Evolutionary conservation across 306 rosid genomes (phyloP), one percentile per base, ranked within the genome.

Genomic region (Acacia confusa): DNA sequence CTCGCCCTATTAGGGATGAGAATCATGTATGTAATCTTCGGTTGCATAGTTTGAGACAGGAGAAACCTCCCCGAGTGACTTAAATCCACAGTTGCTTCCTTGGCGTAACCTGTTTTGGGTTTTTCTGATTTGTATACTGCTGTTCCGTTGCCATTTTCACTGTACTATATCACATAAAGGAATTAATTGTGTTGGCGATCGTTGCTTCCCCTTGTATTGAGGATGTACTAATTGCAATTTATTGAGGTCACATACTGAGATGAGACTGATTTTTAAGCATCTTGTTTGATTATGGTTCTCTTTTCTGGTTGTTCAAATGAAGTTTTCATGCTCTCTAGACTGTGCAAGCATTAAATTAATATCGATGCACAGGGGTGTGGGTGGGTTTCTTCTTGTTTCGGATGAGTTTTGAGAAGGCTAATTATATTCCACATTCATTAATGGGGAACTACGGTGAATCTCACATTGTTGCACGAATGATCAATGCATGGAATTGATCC

Each of bases 1-100:
- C 89, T 90, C 88, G 64, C 34, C 74, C 63, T 58, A 70, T 81
- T 79, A 82, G 78, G 68, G 81, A 80, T 79, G 73, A 45, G 83
- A 53, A 55, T 60, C 80, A 66, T 84, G 85, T 80, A 70, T 84
- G 86, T 80, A 76, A 82, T 85, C 83, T 72, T 72, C 85, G 66
- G 84, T 75, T 84, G 74, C 79, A 67, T 75, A 71, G 87, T 82
- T 79, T 57, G 58, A 84, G 82, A 70, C 72, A 41, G 75, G 66
- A 75, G 74, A 77, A 81, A 75, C 83, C 78, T 83, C 76, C 79
- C 32, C 47, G 70, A 65, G 80, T 84, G 70, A 38, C 80, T 75
- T 85, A 87, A 82, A 73, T 82, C 82, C 90, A 80, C 87, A 81
- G 81, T 55, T 82, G 81, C 81, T 65, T 75, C 72, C 11, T 76